A percentile compares a stretch with the other conserved stretches of the same genome.
Conservation (phyloP, 257 asterid genomes). For the Knoxia roxburghii region DNA sequence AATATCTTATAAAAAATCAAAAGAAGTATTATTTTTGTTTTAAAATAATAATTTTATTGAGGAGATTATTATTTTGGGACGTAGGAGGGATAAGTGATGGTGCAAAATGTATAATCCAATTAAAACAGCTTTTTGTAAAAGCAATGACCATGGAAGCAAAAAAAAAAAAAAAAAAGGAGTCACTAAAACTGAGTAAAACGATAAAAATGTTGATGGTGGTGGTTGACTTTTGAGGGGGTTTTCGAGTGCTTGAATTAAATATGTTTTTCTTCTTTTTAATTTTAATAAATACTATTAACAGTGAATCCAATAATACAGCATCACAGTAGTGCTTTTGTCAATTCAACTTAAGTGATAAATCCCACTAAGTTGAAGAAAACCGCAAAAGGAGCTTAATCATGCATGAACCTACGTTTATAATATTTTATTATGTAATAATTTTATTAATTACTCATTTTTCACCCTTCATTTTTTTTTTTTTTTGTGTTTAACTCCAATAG, state of each 20-base stretch:
- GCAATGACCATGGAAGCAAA: slow-evolving; percentile 25
- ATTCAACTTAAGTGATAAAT: not conserved
- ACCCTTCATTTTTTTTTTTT: too few species aligned
- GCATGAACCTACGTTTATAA: not conserved
- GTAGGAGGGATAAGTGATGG: too few species aligned
- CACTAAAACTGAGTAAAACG: not conserved
- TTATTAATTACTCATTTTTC: too few species aligned
- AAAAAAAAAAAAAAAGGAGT: not conserved
- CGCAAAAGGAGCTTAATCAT: not conserved
- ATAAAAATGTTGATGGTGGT: not conserved
- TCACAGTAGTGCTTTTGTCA: not conserved
- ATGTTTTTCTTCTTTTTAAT: too few species aligned
- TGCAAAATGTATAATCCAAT: not conserved
- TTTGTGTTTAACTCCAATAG: too few species aligned
- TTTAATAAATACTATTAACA: not conserved
- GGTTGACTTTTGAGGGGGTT: not conserved
- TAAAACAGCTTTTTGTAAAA: not conserved
- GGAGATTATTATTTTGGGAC: too few species aligned
- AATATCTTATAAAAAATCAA: too few species aligned
- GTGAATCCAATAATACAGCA: not conserved
- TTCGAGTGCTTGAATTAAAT: not conserved
- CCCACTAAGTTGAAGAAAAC: slow-evolving; percentile 1
- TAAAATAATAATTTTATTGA: too few species aligned
- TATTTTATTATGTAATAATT: not conserved
- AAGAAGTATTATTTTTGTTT: too few species aligned